Evolutionary conservation across 1,139 yeast species (phyloP).

Genomic region (Candida mesenterica): DNA sequence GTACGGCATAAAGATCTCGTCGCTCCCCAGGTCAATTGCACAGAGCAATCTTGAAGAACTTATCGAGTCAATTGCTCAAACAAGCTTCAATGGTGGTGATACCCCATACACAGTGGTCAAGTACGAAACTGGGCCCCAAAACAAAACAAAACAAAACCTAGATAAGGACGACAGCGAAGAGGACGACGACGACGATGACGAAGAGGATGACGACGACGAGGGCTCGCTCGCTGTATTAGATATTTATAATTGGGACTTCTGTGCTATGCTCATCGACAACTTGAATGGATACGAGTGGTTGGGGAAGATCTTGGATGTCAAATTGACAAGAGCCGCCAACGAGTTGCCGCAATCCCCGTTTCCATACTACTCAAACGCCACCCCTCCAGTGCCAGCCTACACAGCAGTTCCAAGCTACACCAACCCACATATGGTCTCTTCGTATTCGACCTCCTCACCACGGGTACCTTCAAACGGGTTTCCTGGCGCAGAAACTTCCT

Average conservation of each 20-base stretch:
- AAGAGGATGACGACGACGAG: neutral
- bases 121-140: slow-evolving; percentile 7
- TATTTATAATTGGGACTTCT: slow-evolving; percentile 16
- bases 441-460: too few relatives aligned
- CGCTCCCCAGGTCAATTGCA: slow-evolving; percentile 15
- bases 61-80: slow-evolving; percentile 16
- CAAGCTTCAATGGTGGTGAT: slow-evolving; percentile 10
- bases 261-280: slow-evolving; percentile 17
- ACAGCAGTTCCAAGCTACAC: too few relatives aligned
- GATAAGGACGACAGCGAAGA: neutral
- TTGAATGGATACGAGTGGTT: slow-evolving; percentile 30
- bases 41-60: slow-evolving; percentile 12
- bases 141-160: too few relatives aligned
- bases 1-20: slow-evolving; percentile 7
- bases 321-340: slow-evolving; percentile 2
- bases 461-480: too few relatives aligned
- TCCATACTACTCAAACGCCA: slow-evolving; percentile 1
- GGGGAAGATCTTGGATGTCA: slow-evolving; percentile 20
- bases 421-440: too few relatives aligned
- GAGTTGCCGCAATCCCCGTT: neutral
- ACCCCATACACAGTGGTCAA: slow-evolving; percentile 6
- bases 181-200: too few relatives aligned
- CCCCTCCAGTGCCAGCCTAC: too few relatives aligned
- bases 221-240: slow-evolving; percentile 15
- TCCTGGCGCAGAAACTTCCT: too few relatives aligned